These are phyloP conservation scores for Phytophthora niederhauseri DNA, from an alignment of 352 stramenopile species.

Conservation along the genomic window DNA sequence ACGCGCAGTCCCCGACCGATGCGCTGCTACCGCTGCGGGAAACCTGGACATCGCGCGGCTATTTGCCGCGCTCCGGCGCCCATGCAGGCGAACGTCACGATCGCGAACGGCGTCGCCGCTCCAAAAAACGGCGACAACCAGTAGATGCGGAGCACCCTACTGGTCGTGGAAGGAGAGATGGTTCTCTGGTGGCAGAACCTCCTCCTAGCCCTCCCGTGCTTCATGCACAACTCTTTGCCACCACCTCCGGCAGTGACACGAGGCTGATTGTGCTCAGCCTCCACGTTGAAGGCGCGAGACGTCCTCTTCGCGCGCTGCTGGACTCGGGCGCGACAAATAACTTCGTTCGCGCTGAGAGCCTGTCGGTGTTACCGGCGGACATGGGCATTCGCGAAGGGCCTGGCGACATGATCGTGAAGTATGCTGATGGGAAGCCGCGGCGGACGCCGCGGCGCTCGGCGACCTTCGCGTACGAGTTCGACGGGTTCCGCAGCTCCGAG, in stretches of 20 bases:
- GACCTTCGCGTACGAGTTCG: conserved; percentile 23
- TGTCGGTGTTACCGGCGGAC: conserved; percentile 19
- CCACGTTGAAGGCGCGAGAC: conserved; percentile 16
- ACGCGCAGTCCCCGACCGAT: not conserved
- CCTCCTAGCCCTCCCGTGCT: not conserved
- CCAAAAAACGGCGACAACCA: conserved; percentile 18
- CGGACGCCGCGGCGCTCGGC: conserved; percentile 10
- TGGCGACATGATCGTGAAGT: conserved; percentile 21
- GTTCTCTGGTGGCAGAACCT: not conserved
- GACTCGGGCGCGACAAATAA: conserved; percentile 35
- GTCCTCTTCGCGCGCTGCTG: conserved; percentile 15
- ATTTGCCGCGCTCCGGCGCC: conserved; percentile 20
- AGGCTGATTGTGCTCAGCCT: conserved; percentile 25
- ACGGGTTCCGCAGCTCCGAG: conserved; percentile 20
- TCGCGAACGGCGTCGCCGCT: not conserved
- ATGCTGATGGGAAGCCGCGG: conserved; percentile 25
- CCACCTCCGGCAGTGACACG: conserved; percentile 17
- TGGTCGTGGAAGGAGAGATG: not conserved
- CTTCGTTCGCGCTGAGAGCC: conserved; percentile 25
- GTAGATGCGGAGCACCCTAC: conserved; percentile 8
- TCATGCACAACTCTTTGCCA: conserved; percentile 20
- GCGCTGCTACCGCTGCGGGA: conserved; percentile 12
- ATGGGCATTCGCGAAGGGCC: conserved; percentile 13
- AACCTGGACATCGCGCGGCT: conserved; percentile 16
- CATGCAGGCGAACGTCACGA: not conserved